A percentile compares a stretch with the other conserved stretches of the same genome.
These are phyloP conservation scores for Phaeophleospora eucalypticola DNA, from an alignment of 2,329 filamentous ascomycete species.

Conservation along the genomic window DNA sequence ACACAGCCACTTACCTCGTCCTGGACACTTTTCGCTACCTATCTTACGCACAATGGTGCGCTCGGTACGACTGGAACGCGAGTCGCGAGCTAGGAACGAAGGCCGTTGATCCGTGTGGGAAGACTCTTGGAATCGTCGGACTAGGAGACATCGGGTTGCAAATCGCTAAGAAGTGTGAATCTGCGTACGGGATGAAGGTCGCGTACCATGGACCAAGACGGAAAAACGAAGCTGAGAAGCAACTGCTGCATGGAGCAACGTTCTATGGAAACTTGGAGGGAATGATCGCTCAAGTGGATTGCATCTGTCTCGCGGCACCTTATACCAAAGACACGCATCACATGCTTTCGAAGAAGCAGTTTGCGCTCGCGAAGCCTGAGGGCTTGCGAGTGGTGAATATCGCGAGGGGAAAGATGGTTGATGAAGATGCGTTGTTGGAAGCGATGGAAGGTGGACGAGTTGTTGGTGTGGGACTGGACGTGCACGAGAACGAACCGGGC, in stretches of 20 bases:
- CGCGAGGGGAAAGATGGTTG: constrained; percentile 59
- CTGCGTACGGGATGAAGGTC: constrained; percentile 63
- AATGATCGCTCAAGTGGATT: constrained; percentile 53
- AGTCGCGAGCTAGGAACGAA: constrained; percentile 56
- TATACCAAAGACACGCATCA: constrained; percentile 33
- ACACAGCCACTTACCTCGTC: constrained; percentile 65
- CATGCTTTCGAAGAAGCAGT: constrained; percentile 4
- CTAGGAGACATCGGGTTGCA: constrained; percentile 53
- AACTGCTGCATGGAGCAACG: neutral
- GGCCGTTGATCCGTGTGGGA: constrained; percentile 61
- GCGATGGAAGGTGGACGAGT: constrained; percentile 52
- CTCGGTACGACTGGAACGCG: constrained; percentile 50
- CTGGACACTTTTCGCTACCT: constrained; percentile 65
- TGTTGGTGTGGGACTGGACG: constrained; percentile 56
- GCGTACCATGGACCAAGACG: constrained; percentile 45
- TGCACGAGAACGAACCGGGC: constrained; percentile 56
- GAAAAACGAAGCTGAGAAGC: constrained; percentile 42
- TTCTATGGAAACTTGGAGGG: constrained; percentile 44
- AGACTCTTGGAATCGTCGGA: constrained; percentile 61
- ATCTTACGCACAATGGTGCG: constrained; percentile 43
- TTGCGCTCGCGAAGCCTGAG: constrained; percentile 36
- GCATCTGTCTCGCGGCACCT: constrained; percentile 59
- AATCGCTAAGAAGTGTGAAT: constrained; percentile 55
- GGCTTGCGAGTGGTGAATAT: constrained; percentile 61
- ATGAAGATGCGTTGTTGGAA: constrained; percentile 58